Evolutionary conservation across 2,329 filamentous ascomycete species (phyloP), one percentile per base, ranked within the genome.

Genomic region (Ilyonectria sp.): DNA sequence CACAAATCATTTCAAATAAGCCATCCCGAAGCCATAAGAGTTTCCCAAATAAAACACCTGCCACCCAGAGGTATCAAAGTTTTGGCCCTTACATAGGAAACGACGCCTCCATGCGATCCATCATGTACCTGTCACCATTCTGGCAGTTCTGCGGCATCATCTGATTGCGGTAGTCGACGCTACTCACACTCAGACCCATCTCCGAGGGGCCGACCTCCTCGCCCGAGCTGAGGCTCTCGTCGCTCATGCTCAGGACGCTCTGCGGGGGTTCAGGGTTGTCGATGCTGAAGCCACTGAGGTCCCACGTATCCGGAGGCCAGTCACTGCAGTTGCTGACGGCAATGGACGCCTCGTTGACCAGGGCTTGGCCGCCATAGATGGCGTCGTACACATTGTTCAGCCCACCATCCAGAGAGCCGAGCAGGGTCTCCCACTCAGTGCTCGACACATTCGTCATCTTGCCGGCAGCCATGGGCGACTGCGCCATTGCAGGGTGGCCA

Each of bases 321-420:
- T 83, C 82, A 21, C 78, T 79, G 43, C 79, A 75, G 54, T 76
- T 76, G 15, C 81, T 78, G n/a, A 80, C 82, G 0, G 83, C 76
- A 19, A 85, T 80, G 11, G 85, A 80, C 23, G 86, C 82, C 37
- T 85, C 82, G 35, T 86, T 78, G 4, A 81, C 82, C 68, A 83
- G 80, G 52, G 84, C 85, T 10, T 87, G 86, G 0, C 92, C 92
- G 43, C 92, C 93, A 72, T 94, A 94, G 62, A 94, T 94, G 46
- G 91, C 91, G 76, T 94, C 92, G 79, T 94, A 96, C n/a, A 97
- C 92, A 76, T 95, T 97, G 60, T 91, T 89, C 71, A 92, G 88
- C 1, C 93, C 93, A 40, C 91, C 91, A 74, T 97, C 94, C 78
- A 97, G 90, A 23, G 91, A 92, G 4, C 92, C 91, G 2, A 97